Evolutionary conservation across 495 filamentous ascomycete genomes (phyloP), one percentile per base, ranked within the genome.

Genomic region (Lasiosphaeria ovina): DNA sequence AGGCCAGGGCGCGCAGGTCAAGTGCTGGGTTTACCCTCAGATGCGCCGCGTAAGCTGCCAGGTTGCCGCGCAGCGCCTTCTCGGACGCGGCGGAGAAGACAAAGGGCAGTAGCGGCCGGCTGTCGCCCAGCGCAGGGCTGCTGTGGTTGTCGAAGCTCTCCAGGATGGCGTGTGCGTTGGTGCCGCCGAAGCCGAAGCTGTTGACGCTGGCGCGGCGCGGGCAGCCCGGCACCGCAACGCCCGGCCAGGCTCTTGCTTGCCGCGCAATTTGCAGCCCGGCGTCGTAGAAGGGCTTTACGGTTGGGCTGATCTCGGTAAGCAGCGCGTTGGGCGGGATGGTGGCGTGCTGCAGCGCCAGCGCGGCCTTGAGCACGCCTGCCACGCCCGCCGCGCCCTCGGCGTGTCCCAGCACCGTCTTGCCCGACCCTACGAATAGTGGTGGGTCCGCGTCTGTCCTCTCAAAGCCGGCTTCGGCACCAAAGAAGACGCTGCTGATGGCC

Each of bases 331-430:
- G 65, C 0, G 70, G 68, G 48, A 80, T 75, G 38, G 71, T 51
- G 32, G 75, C 79, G 35, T 71, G 74, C 57, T 86, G 79, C 3
- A 84, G 60, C 52, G 74, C 74, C 35, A 84, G 52, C 6, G 76
- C 66, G 0, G 73, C 72, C 59, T 87, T 86, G 51, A 86, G 77
- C 2, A 86, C 55, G 2, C 73, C 76, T 0, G 78, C 70, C 10
- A 85, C 58, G 3, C 83, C 83, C 51, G 69, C 71, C 1, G 76
- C 70, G 0, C 72, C 81, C 68, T 85, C 83, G 7, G 67, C 69
- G 55, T 87, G 85, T 0, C 84, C 82, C 16, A 58, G 54, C 11
- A 83, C 82, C 0, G 77, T 72, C 60, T 86, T 86, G 6, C 84
- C 66, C 0, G 62, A 44, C 32, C 62, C 66, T 32, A 68, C 52